These are phyloP conservation scores for Gossypium gossypioides DNA, from an alignment of 441 rosid genomes.

Conservation along the genomic window DNA sequence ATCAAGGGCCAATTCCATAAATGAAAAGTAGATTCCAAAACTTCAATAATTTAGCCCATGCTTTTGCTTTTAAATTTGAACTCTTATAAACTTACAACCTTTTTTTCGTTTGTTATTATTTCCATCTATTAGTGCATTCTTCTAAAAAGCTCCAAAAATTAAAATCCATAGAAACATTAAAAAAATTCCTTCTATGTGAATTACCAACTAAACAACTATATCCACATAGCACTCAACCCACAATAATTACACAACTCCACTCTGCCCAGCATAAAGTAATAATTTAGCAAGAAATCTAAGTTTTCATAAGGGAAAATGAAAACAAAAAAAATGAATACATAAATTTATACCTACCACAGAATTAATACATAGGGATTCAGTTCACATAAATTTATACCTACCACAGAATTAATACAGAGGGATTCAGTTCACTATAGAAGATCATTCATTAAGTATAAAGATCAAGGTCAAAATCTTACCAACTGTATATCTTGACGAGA, in stretches of 20 bases:
- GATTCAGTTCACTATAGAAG: not conserved
- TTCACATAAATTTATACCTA: not conserved
- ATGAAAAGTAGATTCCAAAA: not conserved
- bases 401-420: not conserved
- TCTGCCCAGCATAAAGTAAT: not conserved
- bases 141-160: not conserved
- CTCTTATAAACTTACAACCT: not conserved
- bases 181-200: too few relatives aligned
- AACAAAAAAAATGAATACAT: not conserved
- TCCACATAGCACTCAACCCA: not conserved
- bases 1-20: not conserved
- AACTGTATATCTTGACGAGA: slow-evolving; percentile 74
- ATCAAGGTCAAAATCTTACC: slow-evolving; percentile 30
- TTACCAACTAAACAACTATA: not conserved
- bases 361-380: not conserved
- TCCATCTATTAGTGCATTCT: not conserved
- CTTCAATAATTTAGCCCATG: not conserved
- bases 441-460: not conserved
- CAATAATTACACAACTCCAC: not conserved
- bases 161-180: not conserved
- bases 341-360: not conserved
- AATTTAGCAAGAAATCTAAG: not conserved
- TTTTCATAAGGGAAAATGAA: not conserved
- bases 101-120: not conserved
- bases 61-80: not conserved